Evolutionary conservation across 2,329 filamentous ascomycete genomes (phyloP).

Genomic region (Cercospora sp.): DNA sequence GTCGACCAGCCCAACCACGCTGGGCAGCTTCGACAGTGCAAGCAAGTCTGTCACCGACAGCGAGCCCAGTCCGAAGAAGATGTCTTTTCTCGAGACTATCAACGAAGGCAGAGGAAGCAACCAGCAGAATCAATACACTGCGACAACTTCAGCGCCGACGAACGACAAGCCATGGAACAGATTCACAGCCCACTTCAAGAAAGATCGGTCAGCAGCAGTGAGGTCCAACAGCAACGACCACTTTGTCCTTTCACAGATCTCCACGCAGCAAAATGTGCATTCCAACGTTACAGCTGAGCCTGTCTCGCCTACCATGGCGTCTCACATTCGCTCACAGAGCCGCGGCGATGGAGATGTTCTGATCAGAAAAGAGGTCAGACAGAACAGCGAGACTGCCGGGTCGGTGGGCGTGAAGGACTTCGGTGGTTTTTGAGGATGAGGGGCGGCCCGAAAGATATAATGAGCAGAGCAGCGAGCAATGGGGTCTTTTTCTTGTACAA

Average conservation of each 20-base stretch:
- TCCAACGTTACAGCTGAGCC: constrained; percentile 22
- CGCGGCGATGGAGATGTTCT: constrained; percentile 25
- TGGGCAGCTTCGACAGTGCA: constrained; percentile 13
- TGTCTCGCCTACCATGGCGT: constrained; percentile 20
- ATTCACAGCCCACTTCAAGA: constrained; percentile 19
- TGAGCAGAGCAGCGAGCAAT: background rate
- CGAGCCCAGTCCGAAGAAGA: constrained; percentile 25
- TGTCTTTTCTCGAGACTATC: constrained; percentile 28
- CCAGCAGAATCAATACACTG: background rate
- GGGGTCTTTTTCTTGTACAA: background rate
- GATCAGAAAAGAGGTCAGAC: constrained; percentile 33
- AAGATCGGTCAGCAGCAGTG: background rate
- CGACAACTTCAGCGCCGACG: background rate
- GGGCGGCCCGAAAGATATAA: background rate
- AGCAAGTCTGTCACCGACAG: constrained; percentile 19
- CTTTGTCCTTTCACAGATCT: constrained; percentile 20
- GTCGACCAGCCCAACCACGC: constrained; percentile 13
- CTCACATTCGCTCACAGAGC: constrained; percentile 19
- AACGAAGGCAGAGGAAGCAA: constrained; percentile 19
- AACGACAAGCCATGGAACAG: constrained; percentile 11
- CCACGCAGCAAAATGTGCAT: constrained; percentile 10
- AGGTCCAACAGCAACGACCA: constrained; percentile 14
- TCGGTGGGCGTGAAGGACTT: constrained; percentile 19
- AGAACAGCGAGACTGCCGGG: constrained; percentile 31
- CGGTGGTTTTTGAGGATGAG: constrained; percentile 11